Conservation (phyloP, 2,329 filamentous ascomycete species). For the Teratosphaeria pseudoeucalypti region DNA sequence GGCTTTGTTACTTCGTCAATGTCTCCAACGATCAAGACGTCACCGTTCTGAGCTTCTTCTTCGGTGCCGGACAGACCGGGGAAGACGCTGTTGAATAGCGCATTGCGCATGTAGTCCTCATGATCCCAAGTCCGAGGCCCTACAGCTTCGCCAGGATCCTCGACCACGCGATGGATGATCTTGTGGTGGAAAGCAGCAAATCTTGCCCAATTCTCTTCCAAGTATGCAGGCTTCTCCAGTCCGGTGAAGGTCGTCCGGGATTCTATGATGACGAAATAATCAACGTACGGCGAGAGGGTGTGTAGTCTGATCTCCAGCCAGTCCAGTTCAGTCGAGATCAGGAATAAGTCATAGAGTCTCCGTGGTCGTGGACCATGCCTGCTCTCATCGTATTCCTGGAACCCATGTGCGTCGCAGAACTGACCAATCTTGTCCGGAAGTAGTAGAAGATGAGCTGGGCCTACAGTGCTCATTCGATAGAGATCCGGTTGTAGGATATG, state of each 20-base stretch:
- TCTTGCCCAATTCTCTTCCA: slow-evolving; percentile 42
- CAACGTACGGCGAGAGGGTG: slow-evolving; percentile 47
- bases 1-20: slow-evolving; percentile 48
- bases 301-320: slow-evolving; percentile 55
- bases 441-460: slow-evolving; percentile 3
- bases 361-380: slow-evolving; percentile 21
- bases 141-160: slow-evolving; percentile 29
- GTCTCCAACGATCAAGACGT: slow-evolving; percentile 51
- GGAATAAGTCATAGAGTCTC: slow-evolving; percentile 52
- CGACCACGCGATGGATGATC: slow-evolving; percentile 50
- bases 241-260: slow-evolving; percentile 49
- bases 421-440: slow-evolving; percentile 4
- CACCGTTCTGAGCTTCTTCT: slow-evolving; percentile 35
- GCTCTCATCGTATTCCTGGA: neutral
- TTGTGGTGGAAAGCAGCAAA: slow-evolving; percentile 47
- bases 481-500: slow-evolving; percentile 7
- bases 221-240: slow-evolving; percentile 43
- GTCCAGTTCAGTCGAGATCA: slow-evolving; percentile 55
- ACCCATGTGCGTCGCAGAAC: slow-evolving; percentile 9
- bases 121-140: slow-evolving; percentile 38
- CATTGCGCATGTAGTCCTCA: slow-evolving; percentile 46
- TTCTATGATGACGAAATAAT: slow-evolving; percentile 58
- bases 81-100: slow-evolving; percentile 49
- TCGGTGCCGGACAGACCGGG: slow-evolving; percentile 34
- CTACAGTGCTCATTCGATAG: slow-evolving; percentile 2